These are phyloP conservation scores for Elaeis oleifera DNA, from an alignment of 202 grass and related monocot genomes.

Conservation along the genomic window DNA sequence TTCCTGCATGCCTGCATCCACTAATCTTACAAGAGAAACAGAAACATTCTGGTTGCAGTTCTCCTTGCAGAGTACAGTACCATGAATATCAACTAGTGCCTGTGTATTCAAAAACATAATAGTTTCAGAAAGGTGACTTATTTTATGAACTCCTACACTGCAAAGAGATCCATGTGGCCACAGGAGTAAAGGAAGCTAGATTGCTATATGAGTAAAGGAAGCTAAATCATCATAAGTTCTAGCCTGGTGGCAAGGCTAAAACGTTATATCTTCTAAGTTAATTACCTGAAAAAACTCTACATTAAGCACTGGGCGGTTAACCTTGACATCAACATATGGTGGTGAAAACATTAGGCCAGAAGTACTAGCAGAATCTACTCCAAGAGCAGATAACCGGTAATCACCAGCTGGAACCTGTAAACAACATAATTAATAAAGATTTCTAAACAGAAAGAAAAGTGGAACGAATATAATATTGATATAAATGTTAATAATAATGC, in stretches of 20 bases:
- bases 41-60: conserved; percentile 60
- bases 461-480: background rate
- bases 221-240: too few species aligned
- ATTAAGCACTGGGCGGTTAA: conserved; percentile 71
- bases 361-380: conserved; percentile 54
- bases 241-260: too few species aligned
- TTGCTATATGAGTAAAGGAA: too few species aligned
- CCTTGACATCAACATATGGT: conserved; percentile 55
- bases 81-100: conserved; percentile 91
- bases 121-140: background rate
- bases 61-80: conserved; percentile 79
- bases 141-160: background rate
- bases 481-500: background rate
- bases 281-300: conserved; percentile 85
- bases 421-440: background rate
- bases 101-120: conserved; percentile 19
- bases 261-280: background rate
- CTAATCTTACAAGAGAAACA: conserved; percentile 69
- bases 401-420: conserved; percentile 72
- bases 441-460: background rate
- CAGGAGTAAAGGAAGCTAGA: too few species aligned
- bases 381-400: conserved; percentile 67
- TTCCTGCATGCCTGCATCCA: conserved; percentile 44
- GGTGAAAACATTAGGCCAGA: conserved; percentile 79
- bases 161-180: too few species aligned